Conservation (phyloP, 148 eudicot genomes). For the Camellia sinensis region DNA sequence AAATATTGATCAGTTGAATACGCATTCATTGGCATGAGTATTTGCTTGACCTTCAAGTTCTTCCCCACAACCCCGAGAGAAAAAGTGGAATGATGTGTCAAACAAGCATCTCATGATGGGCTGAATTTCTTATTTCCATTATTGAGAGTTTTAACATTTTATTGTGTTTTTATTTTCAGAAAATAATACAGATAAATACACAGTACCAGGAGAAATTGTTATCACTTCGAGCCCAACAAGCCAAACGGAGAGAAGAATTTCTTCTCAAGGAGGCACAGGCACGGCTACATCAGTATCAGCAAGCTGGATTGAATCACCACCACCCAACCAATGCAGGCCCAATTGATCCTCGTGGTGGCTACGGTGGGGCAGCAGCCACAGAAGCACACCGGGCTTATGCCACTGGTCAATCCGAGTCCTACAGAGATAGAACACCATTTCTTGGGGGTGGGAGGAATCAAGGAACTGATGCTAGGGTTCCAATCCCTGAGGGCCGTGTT, state of each 20-base stretch:
- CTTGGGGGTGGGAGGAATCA: constrained; percentile 21
- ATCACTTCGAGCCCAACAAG: constrained; percentile 27
- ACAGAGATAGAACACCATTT: constrained; percentile 21
- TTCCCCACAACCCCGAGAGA: neutral
- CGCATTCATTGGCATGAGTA: neutral
- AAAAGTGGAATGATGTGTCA: neutral
- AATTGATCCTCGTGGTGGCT: constrained; percentile 15
- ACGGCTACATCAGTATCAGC: constrained; percentile 21
- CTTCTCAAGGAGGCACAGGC: constrained; percentile 25
- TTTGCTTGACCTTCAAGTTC: neutral
- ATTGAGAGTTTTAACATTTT: neutral
- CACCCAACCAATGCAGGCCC: neutral
- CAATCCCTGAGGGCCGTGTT: constrained; percentile 28
- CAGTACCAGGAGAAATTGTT: constrained; percentile 36
- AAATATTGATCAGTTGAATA: neutral
- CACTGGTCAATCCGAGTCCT: neutral
- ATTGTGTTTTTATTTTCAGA: constrained; percentile 33
- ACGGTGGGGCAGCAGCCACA: constrained; percentile 14
- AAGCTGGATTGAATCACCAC: constrained; percentile 9
- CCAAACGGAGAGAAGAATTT: constrained; percentile 28
- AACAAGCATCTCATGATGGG: neutral
- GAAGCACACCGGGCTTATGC: constrained; percentile 20
- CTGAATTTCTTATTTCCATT: neutral
- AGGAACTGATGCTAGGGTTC: constrained; percentile 25
- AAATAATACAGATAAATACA: constrained; percentile 46